Conservation (phyloP, 2,329 filamentous ascomycete genomes). For the Colletotrichum lindemuthianum region DNA sequence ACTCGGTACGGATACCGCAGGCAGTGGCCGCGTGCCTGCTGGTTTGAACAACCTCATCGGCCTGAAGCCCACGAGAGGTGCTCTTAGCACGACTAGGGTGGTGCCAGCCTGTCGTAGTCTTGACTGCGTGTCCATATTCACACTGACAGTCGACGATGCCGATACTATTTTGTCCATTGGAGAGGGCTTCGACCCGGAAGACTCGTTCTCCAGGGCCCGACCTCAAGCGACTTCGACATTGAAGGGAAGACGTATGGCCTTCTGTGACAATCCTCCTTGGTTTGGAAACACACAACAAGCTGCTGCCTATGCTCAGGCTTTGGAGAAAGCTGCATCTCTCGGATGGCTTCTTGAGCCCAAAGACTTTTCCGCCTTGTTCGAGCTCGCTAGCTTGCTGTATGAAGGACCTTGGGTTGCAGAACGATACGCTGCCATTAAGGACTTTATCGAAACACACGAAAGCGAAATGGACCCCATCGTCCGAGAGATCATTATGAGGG, state of each 20-base stretch:
- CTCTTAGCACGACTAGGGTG: conserved; percentile 59
- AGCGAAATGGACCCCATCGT: conserved; percentile 49
- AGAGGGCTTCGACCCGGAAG: conserved; percentile 58
- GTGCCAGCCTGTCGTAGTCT: conserved; percentile 66
- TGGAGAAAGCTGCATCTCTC: conserved; percentile 48
- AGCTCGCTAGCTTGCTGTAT: conserved; percentile 64
- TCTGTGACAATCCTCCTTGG: conserved; percentile 55
- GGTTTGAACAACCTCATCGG: conserved; percentile 64
- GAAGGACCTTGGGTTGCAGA: conserved; percentile 67
- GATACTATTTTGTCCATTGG: conserved; percentile 58
- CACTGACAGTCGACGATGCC: conserved; percentile 60
- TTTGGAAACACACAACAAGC: conserved; percentile 48
- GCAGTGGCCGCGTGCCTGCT: conserved; percentile 63
- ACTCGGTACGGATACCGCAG: conserved; percentile 66
- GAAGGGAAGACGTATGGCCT: conserved; percentile 38
- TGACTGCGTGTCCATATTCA: conserved; percentile 66
- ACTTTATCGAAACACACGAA: conserved; percentile 52
- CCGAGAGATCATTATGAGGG: conserved; percentile 49
- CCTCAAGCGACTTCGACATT: conserved; percentile 33
- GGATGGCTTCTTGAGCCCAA: conserved; percentile 54
- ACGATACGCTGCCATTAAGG: conserved; percentile 61
- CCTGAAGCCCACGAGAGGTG: conserved; percentile 62
- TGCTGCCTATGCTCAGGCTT: conserved; percentile 54
- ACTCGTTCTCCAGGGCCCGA: conserved; percentile 60
- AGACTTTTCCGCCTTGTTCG: conserved; percentile 61